Conservation (phyloP, 1,284 basidiomycete species). For the Cryptococcus sp. region DNA sequence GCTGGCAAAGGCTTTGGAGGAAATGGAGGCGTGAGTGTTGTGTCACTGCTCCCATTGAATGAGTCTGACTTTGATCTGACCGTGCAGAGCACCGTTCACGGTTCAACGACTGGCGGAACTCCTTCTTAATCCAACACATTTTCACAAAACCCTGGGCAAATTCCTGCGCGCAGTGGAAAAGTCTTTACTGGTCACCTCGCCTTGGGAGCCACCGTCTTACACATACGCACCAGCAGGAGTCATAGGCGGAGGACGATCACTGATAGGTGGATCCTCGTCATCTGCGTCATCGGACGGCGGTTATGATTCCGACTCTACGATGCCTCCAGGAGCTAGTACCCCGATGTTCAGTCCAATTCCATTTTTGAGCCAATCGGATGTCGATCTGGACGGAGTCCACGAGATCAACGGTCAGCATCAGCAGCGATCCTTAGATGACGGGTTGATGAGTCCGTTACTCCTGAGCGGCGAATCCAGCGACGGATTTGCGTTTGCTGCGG, state of each 20-base stretch:
- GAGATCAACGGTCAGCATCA: constrained; percentile 14
- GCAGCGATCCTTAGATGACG: constrained; percentile 23
- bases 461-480: constrained; percentile 22
- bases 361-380: constrained; percentile 38
- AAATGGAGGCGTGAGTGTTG: constrained; percentile 57
- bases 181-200: constrained; percentile 78
- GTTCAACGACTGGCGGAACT: constrained; percentile 89
- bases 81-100: constrained; percentile 75
- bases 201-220: constrained; percentile 45
- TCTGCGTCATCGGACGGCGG: constrained; percentile 48
- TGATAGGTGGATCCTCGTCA: constrained; percentile 9
- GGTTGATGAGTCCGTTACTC: constrained; percentile 43
- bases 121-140: constrained; percentile 66
- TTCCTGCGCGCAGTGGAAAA: constrained; percentile 88
- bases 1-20: constrained; percentile 68
- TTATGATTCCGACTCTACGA: constrained; percentile 33
- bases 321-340: constrained; percentile 44
- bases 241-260: constrained; percentile 1
- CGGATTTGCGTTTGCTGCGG: no score
- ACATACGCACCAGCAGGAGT: constrained; percentile 23
- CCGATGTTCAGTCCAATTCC: constrained; percentile 55
- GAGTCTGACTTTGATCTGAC: background rate
- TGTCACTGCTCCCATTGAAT: background rate
- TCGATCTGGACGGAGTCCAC: constrained; percentile 2
- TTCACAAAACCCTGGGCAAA: constrained; percentile 81